These are phyloP conservation scores for Zasmidium cellare DNA, from an alignment of 2,329 filamentous ascomycete species.

Conservation along the genomic window DNA sequence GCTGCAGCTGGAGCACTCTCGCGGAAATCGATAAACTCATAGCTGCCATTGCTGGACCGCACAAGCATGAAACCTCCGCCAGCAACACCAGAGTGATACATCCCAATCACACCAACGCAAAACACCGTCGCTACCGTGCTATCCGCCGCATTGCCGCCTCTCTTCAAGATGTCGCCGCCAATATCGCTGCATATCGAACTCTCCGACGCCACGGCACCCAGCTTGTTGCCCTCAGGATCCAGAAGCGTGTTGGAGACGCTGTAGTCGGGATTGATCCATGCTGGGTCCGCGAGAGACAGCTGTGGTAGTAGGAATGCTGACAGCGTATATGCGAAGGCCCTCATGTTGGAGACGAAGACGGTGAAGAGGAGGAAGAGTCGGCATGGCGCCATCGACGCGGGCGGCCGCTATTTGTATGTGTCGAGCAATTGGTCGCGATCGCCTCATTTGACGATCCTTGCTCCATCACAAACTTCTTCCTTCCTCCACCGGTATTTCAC, in stretches of 20 bases:
- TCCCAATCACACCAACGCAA: slow-evolving; percentile 51
- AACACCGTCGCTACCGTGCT: slow-evolving; percentile 49
- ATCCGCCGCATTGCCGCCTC: slow-evolving; percentile 55
- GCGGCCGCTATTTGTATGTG: not conserved
- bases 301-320: slow-evolving; percentile 23
- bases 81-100: slow-evolving; percentile 67
- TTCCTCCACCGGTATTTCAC: not conserved
- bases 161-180: slow-evolving; percentile 46
- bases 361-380: not conserved
- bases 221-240: slow-evolving; percentile 27
- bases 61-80: slow-evolving; percentile 73
- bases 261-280: slow-evolving; percentile 14
- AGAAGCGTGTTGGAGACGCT: slow-evolving; percentile 12
- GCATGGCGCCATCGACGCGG: slow-evolving; percentile 3
- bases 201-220: slow-evolving; percentile 51
- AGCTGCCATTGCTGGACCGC: slow-evolving; percentile 63
- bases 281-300: slow-evolving; percentile 12
- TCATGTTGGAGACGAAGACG: slow-evolving; percentile 16
- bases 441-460: not conserved
- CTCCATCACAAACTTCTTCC: not conserved
- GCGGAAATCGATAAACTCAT: slow-evolving; percentile 86
- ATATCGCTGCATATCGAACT: slow-evolving; percentile 47
- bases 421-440: not conserved
- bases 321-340: slow-evolving; percentile 11
- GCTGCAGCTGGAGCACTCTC: slow-evolving; percentile 84